Conservation (phyloP, 2,329 filamentous ascomycete species). For the Pezicula carpinea region DNA sequence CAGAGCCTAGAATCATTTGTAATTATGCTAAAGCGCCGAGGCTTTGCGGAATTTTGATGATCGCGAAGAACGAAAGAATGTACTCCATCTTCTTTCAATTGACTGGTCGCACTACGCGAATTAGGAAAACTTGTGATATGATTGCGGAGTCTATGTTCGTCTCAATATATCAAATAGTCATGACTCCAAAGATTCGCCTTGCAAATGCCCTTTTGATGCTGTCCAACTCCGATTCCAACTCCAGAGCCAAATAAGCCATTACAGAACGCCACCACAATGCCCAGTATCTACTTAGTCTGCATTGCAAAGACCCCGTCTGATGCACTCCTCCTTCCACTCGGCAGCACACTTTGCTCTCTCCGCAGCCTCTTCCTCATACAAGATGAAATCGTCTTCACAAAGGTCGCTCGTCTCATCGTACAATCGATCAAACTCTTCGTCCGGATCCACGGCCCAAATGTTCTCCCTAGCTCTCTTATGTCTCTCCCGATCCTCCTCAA, state of each 20-base stretch:
- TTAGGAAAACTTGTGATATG: too few species aligned
- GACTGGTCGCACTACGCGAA: too few species aligned
- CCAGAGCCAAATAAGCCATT: background rate
- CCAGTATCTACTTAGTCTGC: background rate
- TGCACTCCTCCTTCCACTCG: slow-evolving; percentile 24
- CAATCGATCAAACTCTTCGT: slow-evolving; percentile 67
- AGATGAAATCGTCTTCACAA: slow-evolving; percentile 78
- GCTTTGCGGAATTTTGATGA: too few species aligned
- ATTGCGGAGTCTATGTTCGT: too few species aligned
- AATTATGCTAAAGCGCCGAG: too few species aligned
- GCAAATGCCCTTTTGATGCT: background rate
- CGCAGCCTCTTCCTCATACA: slow-evolving; percentile 67
- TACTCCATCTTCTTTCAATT: too few species aligned
- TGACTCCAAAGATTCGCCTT: background rate
- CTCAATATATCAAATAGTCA: too few species aligned
- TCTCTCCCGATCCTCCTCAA: slow-evolving; percentile 92
- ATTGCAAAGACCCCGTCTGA: background rate
- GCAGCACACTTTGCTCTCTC: slow-evolving; percentile 19
- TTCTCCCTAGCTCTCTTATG: slow-evolving; percentile 89
- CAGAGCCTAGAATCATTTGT: too few species aligned
- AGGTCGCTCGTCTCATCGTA: slow-evolving; percentile 87
- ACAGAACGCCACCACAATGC: slow-evolving; percentile 1
- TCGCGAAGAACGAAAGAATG: too few species aligned
- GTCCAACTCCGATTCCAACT: background rate
- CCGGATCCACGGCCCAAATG: slow-evolving; percentile 76